Evolutionary conservation across 345 rosid species (phyloP).

Genomic region (Dipteronia sinensis): DNA sequence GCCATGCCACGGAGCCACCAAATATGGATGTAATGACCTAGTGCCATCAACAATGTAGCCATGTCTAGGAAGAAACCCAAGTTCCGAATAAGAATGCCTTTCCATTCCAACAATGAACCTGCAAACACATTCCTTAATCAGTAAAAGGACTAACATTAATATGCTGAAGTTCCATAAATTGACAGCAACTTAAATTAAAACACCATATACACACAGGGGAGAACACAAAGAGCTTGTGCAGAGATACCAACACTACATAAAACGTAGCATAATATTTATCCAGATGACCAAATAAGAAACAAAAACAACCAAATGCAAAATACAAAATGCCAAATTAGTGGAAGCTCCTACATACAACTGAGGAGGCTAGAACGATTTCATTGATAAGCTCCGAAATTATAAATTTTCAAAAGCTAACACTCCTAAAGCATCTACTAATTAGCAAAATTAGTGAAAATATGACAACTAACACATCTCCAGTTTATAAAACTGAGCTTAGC

Average conservation of each 20-base stretch:
- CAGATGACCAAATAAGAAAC: background rate
- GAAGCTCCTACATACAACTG: background rate
- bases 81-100: slow-evolving; percentile 84
- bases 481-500: background rate
- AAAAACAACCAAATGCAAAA: background rate
- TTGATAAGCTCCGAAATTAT: background rate
- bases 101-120: slow-evolving; percentile 96
- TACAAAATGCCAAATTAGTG: background rate
- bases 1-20: slow-evolving; percentile 99
- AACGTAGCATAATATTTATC: background rate
- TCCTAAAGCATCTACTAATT: slow-evolving; percentile 13
- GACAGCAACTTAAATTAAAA: background rate
- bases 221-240: background rate
- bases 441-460: background rate
- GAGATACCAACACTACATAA: background rate
- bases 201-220: background rate
- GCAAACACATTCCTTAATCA: slow-evolving; percentile 28
- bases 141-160: slow-evolving; percentile 13
- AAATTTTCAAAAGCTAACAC: background rate
- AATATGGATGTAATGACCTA: slow-evolving; percentile 85
- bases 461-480: background rate
- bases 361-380: background rate
- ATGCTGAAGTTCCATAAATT: background rate
- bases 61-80: slow-evolving; percentile 92
- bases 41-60: slow-evolving; percentile 89